Evolutionary conservation across 805 yeast genomes (phyloP).

Genomic region (Phaffomyces thermotolerans): DNA sequence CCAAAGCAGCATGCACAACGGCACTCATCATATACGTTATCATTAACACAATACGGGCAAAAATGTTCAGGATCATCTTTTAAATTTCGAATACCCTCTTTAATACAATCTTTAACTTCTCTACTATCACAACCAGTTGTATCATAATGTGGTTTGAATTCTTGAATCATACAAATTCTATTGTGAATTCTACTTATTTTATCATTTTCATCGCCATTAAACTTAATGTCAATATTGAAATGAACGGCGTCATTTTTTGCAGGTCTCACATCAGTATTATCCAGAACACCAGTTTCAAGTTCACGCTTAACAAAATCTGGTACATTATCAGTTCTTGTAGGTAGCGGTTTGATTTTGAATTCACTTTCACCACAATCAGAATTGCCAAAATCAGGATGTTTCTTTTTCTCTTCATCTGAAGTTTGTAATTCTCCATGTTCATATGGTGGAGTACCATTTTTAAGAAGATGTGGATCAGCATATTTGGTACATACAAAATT

Average conservation of each 20-base stretch:
- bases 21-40: slow-evolving; percentile 23
- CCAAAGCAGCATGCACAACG: slow-evolving; percentile 25
- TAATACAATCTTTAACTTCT: slow-evolving; percentile 19
- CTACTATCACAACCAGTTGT: slow-evolving; percentile 14
- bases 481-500: slow-evolving; percentile 18
- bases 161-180: slow-evolving; percentile 14
- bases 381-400: background rate
- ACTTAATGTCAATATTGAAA: slow-evolving; percentile 10
- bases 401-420: background rate
- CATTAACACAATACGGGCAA: slow-evolving; percentile 23
- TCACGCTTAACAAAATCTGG: slow-evolving; percentile 7
- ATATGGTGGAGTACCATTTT: slow-evolving; percentile 7
- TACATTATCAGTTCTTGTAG: slow-evolving; percentile 4
- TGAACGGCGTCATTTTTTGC: background rate
- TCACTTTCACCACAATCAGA: slow-evolving; percentile 7
- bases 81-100: slow-evolving; percentile 16
- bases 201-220: slow-evolving; percentile 24
- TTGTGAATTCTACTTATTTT: slow-evolving; percentile 12
- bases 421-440: background rate
- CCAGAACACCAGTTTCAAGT: background rate
- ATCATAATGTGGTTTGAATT: slow-evolving; percentile 19
- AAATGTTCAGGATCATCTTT: slow-evolving; percentile 18
- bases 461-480: slow-evolving; percentile 18
- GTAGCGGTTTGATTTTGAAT: slow-evolving; percentile 2
- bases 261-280: slow-evolving; percentile 10